These are phyloP conservation scores for Prototheca cutis DNA, from an alignment of 163 green algal species.

Conservation along the genomic window DNA sequence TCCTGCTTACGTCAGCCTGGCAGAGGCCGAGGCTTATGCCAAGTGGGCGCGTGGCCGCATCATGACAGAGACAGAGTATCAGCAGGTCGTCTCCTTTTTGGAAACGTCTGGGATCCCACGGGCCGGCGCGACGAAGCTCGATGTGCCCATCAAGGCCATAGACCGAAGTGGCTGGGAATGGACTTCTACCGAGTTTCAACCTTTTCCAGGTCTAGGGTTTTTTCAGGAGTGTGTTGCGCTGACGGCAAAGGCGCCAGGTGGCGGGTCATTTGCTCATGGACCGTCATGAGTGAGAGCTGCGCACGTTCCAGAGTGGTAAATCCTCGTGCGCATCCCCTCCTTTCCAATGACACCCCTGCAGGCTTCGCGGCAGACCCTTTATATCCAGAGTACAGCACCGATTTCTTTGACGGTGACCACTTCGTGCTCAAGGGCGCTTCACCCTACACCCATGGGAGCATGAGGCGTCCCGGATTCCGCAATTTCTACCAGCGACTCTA, in stretches of 20 bases:
- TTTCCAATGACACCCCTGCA: too few relatives aligned
- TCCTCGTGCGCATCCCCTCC: too few relatives aligned
- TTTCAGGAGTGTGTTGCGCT: too few relatives aligned
- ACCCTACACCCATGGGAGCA: constrained; percentile 32
- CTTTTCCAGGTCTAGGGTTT: constrained; percentile 19
- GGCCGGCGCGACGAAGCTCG: too few relatives aligned
- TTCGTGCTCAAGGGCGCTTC: constrained; percentile 42
- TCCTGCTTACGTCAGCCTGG: constrained; percentile 32
- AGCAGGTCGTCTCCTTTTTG: too few relatives aligned
- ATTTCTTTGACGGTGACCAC: constrained; percentile 56
- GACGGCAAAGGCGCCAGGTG: too few relatives aligned
- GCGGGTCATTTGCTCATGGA: too few relatives aligned
- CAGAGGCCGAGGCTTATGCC: constrained; percentile 42
- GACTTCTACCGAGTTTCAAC: constrained; percentile 35
- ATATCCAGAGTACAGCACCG: constrained; percentile 49
- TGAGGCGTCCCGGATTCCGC: constrained; percentile 37
- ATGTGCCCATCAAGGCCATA: too few relatives aligned
- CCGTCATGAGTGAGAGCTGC: too few relatives aligned
- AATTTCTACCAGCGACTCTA: constrained; percentile 59
- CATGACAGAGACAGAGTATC: constrained; percentile 52
- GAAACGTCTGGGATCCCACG: too few relatives aligned
- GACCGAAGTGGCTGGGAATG: constrained; percentile 58
- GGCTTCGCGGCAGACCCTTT: constrained; percentile 37
- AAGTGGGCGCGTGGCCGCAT: constrained; percentile 19
- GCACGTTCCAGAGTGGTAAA: too few relatives aligned